These are phyloP conservation scores for Lablab purpureus DNA, from an alignment of 306 rosid genomes.

Conservation along the genomic window DNA sequence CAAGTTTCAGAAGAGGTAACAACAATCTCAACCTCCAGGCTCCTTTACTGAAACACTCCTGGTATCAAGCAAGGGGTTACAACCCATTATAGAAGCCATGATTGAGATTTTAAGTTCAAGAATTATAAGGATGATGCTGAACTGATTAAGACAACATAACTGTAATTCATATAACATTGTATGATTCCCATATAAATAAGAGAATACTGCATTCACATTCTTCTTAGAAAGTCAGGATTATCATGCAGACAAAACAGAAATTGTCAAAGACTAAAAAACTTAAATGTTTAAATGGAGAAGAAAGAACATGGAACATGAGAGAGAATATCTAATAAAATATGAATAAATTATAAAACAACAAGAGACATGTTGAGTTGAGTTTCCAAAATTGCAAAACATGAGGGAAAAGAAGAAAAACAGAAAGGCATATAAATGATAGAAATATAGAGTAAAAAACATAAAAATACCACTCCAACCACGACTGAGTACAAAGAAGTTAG, in stretches of 20 bases:
- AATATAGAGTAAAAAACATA: not conserved
- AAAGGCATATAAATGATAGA: conserved; percentile 16
- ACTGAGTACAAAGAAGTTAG: conserved; percentile 20
- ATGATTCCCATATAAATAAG: not conserved
- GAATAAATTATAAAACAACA: not conserved
- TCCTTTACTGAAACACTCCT: not conserved
- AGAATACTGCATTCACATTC: not conserved
- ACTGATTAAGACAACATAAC: not conserved
- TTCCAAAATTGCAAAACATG: conserved; percentile 13
- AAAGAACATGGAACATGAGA: conserved; percentile 11
- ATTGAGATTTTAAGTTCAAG: not conserved
- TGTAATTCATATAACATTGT: not conserved
- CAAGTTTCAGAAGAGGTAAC: not conserved
- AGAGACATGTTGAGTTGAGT: conserved; percentile 8
- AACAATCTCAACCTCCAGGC: not conserved
- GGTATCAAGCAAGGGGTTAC: not conserved
- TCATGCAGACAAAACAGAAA: not conserved
- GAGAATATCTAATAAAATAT: conserved; percentile 3
- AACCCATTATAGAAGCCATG: not conserved
- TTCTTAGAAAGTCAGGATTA: not conserved
- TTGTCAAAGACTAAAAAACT: not conserved
- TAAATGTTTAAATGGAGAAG: conserved; percentile 5
- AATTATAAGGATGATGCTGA: not conserved
- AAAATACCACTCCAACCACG: conserved; percentile 22
- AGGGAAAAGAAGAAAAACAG: not conserved